A percentile compares a stretch with the other conserved stretches of the same genome.
These are phyloP conservation scores for Cinnamomum micranthum DNA, from an alignment of 164 flowering plant genomes.

Conservation along the genomic window DNA sequence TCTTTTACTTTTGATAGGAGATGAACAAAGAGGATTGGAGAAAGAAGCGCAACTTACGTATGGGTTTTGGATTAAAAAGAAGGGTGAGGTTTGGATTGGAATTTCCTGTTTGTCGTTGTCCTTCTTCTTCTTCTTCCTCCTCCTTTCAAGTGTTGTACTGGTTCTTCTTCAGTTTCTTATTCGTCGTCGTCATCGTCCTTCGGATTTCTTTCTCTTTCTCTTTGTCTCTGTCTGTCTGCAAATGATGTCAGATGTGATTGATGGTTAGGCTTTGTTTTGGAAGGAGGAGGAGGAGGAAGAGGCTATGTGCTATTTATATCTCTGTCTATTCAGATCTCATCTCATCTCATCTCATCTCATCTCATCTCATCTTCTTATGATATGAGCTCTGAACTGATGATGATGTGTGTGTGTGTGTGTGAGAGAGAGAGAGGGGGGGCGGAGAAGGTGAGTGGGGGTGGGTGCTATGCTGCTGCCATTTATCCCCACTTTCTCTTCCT, in stretches of 20 bases:
- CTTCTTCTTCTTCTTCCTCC: conserved; percentile 14
- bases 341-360: too few relatives aligned
- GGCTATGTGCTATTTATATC: too few relatives aligned
- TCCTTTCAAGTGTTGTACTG: conserved; percentile 7
- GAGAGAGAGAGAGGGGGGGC: too few relatives aligned
- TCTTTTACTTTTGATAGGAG: not conserved
- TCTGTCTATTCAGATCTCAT: too few relatives aligned
- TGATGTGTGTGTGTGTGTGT: too few relatives aligned
- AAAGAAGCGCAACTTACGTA: conserved; percentile 35
- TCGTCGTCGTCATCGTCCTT: conserved; percentile 5
- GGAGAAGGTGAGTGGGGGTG: too few relatives aligned
- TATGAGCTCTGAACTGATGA: too few relatives aligned
- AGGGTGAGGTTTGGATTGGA: conserved; percentile 30
- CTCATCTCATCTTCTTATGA: too few relatives aligned
- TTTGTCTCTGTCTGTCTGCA: too few relatives aligned
- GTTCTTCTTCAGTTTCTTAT: not conserved
- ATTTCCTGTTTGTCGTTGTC: conserved; percentile 4
- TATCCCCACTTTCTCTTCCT: not conserved
- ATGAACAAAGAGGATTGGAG: not conserved
- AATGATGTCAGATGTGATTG: too few relatives aligned
- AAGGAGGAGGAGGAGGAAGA: too few relatives aligned
- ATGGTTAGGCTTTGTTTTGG: too few relatives aligned
- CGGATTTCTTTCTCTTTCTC: conserved; percentile 1
- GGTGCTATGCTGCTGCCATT: not conserved
- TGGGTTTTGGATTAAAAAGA: conserved; percentile 25